Conservation (phyloP, 139 green algal species). For the Bryopsis sp. region DNA sequence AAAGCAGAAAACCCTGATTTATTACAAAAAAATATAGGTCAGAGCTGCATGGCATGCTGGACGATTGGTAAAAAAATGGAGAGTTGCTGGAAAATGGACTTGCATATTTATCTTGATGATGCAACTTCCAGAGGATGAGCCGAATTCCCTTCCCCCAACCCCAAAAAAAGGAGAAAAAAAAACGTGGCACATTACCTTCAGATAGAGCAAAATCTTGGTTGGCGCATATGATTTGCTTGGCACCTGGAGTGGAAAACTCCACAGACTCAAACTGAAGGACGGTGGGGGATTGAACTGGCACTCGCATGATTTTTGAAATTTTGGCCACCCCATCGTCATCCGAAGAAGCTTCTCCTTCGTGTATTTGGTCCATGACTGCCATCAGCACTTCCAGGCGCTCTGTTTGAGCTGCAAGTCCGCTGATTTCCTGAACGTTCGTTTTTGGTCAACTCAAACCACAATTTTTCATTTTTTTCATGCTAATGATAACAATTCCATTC, state of each 20-base stretch:
- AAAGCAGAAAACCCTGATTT: no score
- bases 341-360: neutral
- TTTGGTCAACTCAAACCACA: neutral
- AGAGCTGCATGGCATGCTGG: no score
- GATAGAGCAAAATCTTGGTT: constrained; percentile 1
- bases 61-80: no score
- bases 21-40: no score
- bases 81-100: no score
- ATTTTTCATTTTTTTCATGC: constrained; percentile 2
- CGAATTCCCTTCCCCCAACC: no score
- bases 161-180: neutral
- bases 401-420: constrained; percentile 51
- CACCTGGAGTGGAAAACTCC: constrained; percentile 9
- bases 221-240: neutral
- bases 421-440: constrained; percentile 37
- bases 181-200: constrained; percentile 23
- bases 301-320: constrained; percentile 1
- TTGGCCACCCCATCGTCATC: neutral
- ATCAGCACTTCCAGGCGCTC: constrained; percentile 53
- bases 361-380: constrained; percentile 1
- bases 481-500: neutral
- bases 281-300: neutral
- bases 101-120: no score
- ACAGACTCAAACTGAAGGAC: constrained; percentile 11
- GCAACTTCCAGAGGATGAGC: no score